Evolutionary conservation across 2,329 filamentous ascomycete genomes (phyloP), one percentile per base, ranked within the genome.

Genomic region (Colletotrichum lupini): DNA sequence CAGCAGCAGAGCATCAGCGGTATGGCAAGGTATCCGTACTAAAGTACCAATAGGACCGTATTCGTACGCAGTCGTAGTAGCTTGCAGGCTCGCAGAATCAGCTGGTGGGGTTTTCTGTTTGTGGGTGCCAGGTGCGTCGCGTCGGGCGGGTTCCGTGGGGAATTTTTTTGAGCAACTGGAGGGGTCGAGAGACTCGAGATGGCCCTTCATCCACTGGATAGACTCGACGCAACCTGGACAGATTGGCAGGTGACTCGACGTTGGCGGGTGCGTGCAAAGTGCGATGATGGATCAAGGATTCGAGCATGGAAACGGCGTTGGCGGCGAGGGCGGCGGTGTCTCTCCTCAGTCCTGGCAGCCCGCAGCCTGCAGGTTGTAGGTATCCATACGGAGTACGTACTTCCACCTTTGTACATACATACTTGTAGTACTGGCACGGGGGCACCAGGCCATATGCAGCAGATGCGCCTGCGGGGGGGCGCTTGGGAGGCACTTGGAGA

Each of bases 81-180:
- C 42, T 49, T 49, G 42, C 42, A 9, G 42, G 42, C 42, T 49
- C 2, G 42, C 42, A 49, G 42, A 49, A 49, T 49, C 19, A 49
- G 19, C 19, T 49, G 42, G 42, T 49, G 42, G 42, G 19, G 42
- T 55, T 28, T 55, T 55, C 26, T 55, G 52, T 26, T 55, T 55
- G 22, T 55, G 11, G 5, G 68, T 24, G 53, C 22, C 28, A 37
- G 7, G 26, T 30, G 37, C 46, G 49, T 69, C 70, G 70, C 70
- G n/a, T 70, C 67, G 56, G 67, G 70, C 70, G 67, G 70, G 30
- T 73, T 60, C 70, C 67, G 60, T 70, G 67, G 59, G 26, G 66
- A 26, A 56, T 49, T 49, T 49, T 49, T 57, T 28, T 35, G 59
- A 61, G 32, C 22, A 28, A n/a, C 57, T n/a, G 32, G 52, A n/a